These are phyloP conservation scores for Metarhizium humberi DNA, from an alignment of 2,329 filamentous ascomycete species.

Conservation along the genomic window DNA sequence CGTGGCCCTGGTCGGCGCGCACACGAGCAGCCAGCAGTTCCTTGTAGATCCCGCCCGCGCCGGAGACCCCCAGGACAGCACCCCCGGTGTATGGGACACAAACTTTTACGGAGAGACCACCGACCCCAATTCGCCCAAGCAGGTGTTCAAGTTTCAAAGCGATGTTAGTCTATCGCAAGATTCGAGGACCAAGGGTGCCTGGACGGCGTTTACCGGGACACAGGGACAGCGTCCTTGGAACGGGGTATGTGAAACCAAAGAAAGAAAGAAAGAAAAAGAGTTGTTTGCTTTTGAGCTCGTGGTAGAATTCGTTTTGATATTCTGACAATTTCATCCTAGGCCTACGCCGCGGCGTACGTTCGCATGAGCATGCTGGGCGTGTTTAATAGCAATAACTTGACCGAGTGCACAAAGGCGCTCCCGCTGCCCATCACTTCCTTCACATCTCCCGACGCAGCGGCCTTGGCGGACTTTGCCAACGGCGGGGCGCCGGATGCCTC, in stretches of 20 bases:
- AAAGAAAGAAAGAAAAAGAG: background rate
- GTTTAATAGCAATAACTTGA: conserved; percentile 42
- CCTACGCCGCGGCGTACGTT: conserved; percentile 40
- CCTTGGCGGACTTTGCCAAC: background rate
- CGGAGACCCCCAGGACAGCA: conserved; percentile 38
- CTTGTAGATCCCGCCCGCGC: conserved; percentile 28
- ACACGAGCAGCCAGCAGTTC: conserved; percentile 38
- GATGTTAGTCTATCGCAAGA: conserved; percentile 28
- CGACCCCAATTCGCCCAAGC: conserved; percentile 15
- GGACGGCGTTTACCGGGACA: conserved; percentile 21
- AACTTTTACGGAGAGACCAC: conserved; percentile 34
- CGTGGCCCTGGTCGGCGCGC: conserved; percentile 43
- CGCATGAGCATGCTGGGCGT: conserved; percentile 44
- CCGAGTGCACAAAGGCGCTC: conserved; percentile 40
- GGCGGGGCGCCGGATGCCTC: background rate
- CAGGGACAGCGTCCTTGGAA: conserved; percentile 29
- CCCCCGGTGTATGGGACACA: conserved; percentile 41
- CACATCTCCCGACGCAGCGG: background rate
- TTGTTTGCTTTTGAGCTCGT: background rate
- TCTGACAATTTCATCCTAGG: conserved; percentile 17
- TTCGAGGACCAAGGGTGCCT: conserved; percentile 23
- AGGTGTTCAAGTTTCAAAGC: conserved; percentile 29
- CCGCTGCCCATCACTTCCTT: background rate
- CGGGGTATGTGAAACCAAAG: conserved; percentile 16
- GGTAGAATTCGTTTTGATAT: background rate